Base-by-base conservation (phyloP, 2,329 filamentous ascomycete genomes). In the Botryosphaeria dothidea region DNA sequence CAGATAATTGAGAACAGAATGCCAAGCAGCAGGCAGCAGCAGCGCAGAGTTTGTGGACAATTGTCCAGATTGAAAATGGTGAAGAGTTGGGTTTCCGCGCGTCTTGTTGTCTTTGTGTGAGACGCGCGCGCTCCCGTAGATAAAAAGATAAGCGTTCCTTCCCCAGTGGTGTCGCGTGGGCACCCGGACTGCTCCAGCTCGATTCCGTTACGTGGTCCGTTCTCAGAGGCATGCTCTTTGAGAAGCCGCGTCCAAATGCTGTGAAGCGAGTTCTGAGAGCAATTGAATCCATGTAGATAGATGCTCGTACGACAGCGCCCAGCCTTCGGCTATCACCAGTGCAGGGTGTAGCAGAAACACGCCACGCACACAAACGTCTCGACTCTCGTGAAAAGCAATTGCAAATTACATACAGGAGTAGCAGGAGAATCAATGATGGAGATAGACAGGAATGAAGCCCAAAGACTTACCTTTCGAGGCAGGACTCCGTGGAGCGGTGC, bases 101-200 rank as follows among this genome's bases (percentile, higher is more conserved):
- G 54, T 29, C 23, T 8, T 58, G 54, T 58, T 36, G 19, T 58
- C 36, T 29, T 6, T 36, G 43, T 29, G 36, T n/a, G 54, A 58
- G 54, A 56, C 52, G 54, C 54, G 54, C 54, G 54, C 15, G 21
- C 29, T 31, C 54, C 29, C 27, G 17, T 19, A 58, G 54, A 58
- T 58, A 58, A 45, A 58, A 58, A 58, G 54, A 58, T 58, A 58
- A 58, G 54, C 54, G 54, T 13, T 27, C 54, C 36, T 58, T 58
- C 54, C 54, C 36, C 54, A 45, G 43, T 58, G 54, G 36, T 58
- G 54, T 58, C 54, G 54, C 54, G 36, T 36, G 31, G 11, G 36
- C 54, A n/a, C 34, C 23, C 54, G 15, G 31, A 11, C 13, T 6
- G 54, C 36, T 58, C 36, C 36, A 23, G 38, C 17, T 41, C 43